Conservation (phyloP, 164 flowering plant genomes). For the Macadamia integrifolia region DNA sequence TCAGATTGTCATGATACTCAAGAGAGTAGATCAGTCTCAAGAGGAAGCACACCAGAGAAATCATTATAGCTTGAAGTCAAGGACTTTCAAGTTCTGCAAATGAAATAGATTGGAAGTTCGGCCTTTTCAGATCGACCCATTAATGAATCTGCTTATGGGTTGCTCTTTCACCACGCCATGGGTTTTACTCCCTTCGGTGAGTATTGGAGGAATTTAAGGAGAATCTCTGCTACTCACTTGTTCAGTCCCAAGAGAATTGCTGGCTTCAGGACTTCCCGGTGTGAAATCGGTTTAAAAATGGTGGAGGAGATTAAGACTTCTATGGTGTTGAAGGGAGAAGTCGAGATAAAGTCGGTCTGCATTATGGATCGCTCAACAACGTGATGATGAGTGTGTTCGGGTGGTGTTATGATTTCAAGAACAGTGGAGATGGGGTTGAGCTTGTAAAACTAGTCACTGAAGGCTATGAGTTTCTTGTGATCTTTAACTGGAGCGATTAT, state of each 20-base stretch:
- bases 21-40: too few relatives aligned
- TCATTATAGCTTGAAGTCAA: constrained; percentile 12
- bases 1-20: too few relatives aligned
- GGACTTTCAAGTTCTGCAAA: constrained; percentile 15
- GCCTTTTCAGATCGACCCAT: constrained; percentile 53
- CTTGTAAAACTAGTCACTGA: constrained; percentile 38
- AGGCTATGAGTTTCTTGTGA: constrained; percentile 49
- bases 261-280: not conserved
- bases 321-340: not conserved
- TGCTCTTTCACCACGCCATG: constrained; percentile 52
- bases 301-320: not conserved
- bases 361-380: constrained; percentile 37
- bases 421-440: constrained; percentile 18
- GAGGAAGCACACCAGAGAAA: too few relatives aligned
- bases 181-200: constrained; percentile 63
- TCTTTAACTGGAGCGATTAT: constrained; percentile 42
- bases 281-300: not conserved
- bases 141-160: constrained; percentile 55
- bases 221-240: constrained; percentile 48
- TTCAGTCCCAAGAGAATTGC: constrained; percentile 36
- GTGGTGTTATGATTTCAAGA: constrained; percentile 21
- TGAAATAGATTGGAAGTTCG: constrained; percentile 20
- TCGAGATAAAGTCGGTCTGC: constrained; percentile 20
- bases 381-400: constrained; percentile 52
- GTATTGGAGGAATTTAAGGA: constrained; percentile 57